These are phyloP conservation scores for Secale cereale DNA, from an alignment of 176 grass and related monocot species.

Conservation along the genomic window DNA sequence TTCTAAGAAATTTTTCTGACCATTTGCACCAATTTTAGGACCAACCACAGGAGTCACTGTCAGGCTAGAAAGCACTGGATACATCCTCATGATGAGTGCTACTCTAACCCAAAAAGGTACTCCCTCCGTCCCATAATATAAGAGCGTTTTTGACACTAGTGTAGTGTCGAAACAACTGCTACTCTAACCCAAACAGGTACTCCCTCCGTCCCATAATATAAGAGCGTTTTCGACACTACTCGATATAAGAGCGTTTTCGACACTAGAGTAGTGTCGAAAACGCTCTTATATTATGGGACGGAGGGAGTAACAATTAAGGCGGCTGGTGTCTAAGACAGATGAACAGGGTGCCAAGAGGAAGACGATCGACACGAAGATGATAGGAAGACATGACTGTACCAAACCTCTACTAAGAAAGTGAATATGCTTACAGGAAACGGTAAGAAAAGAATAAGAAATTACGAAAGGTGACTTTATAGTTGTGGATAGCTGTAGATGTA, in stretches of 20 bases:
- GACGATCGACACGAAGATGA: not conserved
- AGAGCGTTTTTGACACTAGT: no score
- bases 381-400: conserved; percentile 24
- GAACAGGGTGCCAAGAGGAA: not conserved
- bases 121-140: no score
- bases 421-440: conserved; percentile 37
- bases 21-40: not conserved
- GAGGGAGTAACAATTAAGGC: not conserved
- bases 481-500: conserved; percentile 50
- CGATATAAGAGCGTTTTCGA: no score
- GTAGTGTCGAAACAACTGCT: no score
- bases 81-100: not conserved
- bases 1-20: not conserved
- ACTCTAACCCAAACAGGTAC: no score
- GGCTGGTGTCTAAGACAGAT: conserved; percentile 10
- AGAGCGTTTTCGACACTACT: no score
- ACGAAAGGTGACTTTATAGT: conserved; percentile 55
- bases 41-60: not conserved
- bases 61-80: not conserved
- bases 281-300: no score
- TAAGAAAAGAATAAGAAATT: conserved; percentile 59
- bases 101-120: not conserved
- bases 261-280: no score
- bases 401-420: conserved; percentile 40
- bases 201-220: no score